Evolutionary conservation across 2,329 filamentous ascomycete species (phyloP), one percentile per base, ranked within the genome.

Genomic region (Verticillium tricorpus): DNA sequence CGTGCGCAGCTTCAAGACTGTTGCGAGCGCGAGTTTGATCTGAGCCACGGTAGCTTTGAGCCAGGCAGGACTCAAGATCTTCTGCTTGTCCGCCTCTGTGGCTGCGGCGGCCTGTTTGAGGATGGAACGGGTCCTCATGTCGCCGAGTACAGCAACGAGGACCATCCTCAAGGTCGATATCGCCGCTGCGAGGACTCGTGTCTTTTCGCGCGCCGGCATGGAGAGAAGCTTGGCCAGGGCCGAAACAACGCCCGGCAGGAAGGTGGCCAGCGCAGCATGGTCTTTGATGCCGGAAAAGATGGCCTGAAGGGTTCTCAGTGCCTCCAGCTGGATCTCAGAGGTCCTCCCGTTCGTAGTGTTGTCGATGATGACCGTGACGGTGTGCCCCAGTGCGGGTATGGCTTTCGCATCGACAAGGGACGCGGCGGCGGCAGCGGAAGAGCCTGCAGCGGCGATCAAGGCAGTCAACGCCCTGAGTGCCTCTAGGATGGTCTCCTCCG

Each of bases 201-300:
- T 74, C 67, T 83, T 86, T 55, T 80, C 77, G 12, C 83, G 82
- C 50, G 84, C 85, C 0, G 88, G 90, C 0, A 87, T 86, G 5
- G 90, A 89, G 58, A 96, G 77, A 0, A 92, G 78, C 69, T 89
- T 93, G 2, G 90, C 88, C 28, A 99, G 78, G 1, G 88, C 86
- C 3, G 95, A 98, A 0, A 97, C 85, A 0, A 92, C 92, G 11
- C 93, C 92, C 0, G 96, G 95, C 52, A 98, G 81, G 69, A 99
- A 95, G 64, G 86, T 93, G 11, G 92, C 91, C 61, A 96, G 79
- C 2, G 91, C 86, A n/a, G 90, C 84, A 56, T 84, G 84, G 68
- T 95, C 89, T 59, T 83, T 86, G 54, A 97, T 81, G 25, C 86
- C 85, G 7, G 73, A 70, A 66, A 87, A 85, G 8, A 95, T 77